Evolutionary conservation across 2,329 filamentous ascomycete species (phyloP), one percentile per base, ranked within the genome.

Genomic region (Lachnellula hyalina): DNA sequence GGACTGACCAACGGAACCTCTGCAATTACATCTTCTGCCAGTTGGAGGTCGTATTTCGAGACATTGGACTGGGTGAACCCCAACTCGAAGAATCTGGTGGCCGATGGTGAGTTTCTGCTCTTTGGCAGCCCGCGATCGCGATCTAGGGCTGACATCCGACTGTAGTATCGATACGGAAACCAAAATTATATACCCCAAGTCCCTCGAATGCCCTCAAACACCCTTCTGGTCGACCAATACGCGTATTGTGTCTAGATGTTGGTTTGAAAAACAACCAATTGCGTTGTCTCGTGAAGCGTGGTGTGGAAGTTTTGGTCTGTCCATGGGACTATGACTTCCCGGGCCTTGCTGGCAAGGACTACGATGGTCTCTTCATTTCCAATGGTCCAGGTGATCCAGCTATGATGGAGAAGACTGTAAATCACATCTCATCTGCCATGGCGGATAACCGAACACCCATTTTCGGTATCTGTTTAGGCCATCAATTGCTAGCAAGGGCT

Each of bases 201-300:
- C 74, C 84, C 35, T 81, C 84, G 55, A 81, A 79, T 66, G 84
- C 86, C 60, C 81, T 96, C 66, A 87, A 89, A 73, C 91, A 96
- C 74, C 88, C 92, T 41, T 95, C 90, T 54, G 94, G 93, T 59
- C 88, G 92, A 65, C 81, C 86, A 49, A 81, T 97, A 56, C 89
- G 92, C 69, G 86, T 99, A 58, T 79, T 97, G 49, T 96, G 91
- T 71, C 83, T 99, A 64, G 94, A 99, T 75, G 93, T 99, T 64
- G 94, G 94, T 71, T 86, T 97, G 79, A 99, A 99, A 76, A 96
- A 90, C 77, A 99, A 97, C 76, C 94, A 99, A 76, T 81, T 99
- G 65, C 84, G 94, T 64, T 99, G 94, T 76, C 85, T 99, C 67
- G 79, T 99, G 56, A 86, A 85, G 67, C 85, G 94, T 64, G 94